Base-by-base conservation (phyloP, 2,329 filamentous ascomycete species). In the Aspergillus quadrilineatus region DNA sequence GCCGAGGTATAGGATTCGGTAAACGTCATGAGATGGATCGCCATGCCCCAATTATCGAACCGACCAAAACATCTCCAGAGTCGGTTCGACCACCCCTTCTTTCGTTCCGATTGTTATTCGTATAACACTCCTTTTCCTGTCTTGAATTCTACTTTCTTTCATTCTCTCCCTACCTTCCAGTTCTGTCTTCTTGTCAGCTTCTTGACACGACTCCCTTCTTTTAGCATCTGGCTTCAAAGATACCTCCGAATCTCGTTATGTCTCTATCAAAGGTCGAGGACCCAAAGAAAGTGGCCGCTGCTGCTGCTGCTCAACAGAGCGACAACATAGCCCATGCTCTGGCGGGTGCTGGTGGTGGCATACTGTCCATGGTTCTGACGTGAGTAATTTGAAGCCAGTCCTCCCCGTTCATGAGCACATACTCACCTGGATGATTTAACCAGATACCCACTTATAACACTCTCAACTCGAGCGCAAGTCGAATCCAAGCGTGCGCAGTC, bases 281-380 rank as follows among this genome's bases (percentile, higher is more conserved):
- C 52, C 68, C 70, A 42, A 73, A 72, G 53, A 66, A 63, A 47
- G 63, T 59, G 12, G 69, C 75, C 59, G 73, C 82, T 51, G 88
- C 88, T 65, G 80, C 86, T 45, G 83, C 85, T 46, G 79, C 88
- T 45, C 90, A 92, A 60, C 91, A 95, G 69, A 94, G 92, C 72
- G 93, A 97, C 81, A 97, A 97, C 80, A 91, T 97, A 71, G 92
- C 93, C 56, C 93, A 97, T 78, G 93, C 93, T 59, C 85, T 97
- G 57, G 90, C 92, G 55, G 93, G 93, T 64, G 90, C 92, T 50
- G 94, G 94, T 65, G 94, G 94, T 65, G 94, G 94, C 58, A 88
- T 99, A 56, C 79, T 97, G 57, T 96, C 94, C 65, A 99, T 97
- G 91, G 85, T 92, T 66, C 78, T 99, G 75, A 99, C 94, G 86